Evolutionary conservation across 1,139 yeast genomes (phyloP).

Genomic region (Yamadazyma taylorii): DNA sequence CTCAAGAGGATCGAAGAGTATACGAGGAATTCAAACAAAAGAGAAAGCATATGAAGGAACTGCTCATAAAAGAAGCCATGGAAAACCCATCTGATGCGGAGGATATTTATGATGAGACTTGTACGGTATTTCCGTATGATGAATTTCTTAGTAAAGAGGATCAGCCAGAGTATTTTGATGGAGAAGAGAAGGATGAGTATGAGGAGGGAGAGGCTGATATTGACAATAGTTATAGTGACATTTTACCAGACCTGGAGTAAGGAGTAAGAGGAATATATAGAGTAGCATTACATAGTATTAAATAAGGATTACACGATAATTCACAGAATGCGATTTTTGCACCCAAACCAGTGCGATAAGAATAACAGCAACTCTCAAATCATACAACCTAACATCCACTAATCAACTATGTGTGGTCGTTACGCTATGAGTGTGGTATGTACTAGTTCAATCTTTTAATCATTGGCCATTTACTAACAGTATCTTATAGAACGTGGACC

Average conservation of each 20-base stretch:
- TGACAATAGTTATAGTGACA: conserved; percentile 26
- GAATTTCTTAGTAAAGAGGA: conserved; percentile 37
- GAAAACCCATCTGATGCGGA: conserved; percentile 3
- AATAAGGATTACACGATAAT: neutral
- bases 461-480: conserved; percentile 4
- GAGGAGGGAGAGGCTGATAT: conserved; percentile 40
- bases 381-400: neutral
- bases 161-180: conserved; percentile 42
- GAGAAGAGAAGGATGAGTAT: conserved; percentile 30
- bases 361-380: neutral
- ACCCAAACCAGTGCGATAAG: neutral
- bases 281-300: no score
- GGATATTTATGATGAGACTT: conserved; percentile 8
- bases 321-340: neutral
- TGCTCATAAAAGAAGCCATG: conserved; percentile 10
- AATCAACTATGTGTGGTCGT: conserved; percentile 45
- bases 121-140: conserved; percentile 27
- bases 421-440: conserved; percentile 44
- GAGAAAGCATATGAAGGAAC: conserved; percentile 14
- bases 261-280: no score
- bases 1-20: conserved; percentile 24
- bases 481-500: conserved; percentile 23
- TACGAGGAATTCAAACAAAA: conserved; percentile 29
- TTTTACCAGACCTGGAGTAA: conserved; percentile 1
- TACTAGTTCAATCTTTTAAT: conserved; percentile 10